Conservation (phyloP, 2,329 filamentous ascomycete genomes). For the Nigrograna mackinnonii region DNA sequence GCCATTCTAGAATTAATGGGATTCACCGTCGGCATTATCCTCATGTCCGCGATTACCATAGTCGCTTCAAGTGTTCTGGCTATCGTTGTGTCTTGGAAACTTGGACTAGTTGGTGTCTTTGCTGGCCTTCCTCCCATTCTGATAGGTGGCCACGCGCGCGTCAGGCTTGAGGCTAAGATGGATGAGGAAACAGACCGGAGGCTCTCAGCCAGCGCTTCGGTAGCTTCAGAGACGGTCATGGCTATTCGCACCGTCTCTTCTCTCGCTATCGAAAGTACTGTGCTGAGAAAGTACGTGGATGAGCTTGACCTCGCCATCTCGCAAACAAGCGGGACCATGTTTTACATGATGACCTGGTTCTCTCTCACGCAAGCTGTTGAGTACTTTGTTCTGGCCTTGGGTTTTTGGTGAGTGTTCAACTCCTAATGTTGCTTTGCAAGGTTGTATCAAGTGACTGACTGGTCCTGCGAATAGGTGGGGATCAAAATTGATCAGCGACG, state of each 20-base stretch:
- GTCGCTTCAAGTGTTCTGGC: background rate
- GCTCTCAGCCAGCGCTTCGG: background rate
- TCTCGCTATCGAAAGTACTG: background rate
- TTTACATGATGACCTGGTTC: constrained; percentile 50
- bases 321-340: background rate
- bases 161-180: background rate
- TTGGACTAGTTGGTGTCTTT: background rate
- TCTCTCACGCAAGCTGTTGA: constrained; percentile 82
- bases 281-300: background rate
- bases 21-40: constrained; percentile 68
- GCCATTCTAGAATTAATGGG: constrained; percentile 87
- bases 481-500: constrained; percentile 1
- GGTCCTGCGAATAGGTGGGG: background rate
- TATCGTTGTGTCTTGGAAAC: background rate
- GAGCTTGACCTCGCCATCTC: background rate
- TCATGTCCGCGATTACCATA: background rate
- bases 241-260: constrained; percentile 10
- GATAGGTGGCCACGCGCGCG: background rate
- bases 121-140: background rate
- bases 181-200: background rate
- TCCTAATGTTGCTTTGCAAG: no score
- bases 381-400: constrained; percentile 36
- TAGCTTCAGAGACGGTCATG: constrained; percentile 8
- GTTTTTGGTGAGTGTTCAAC: constrained; percentile 43
- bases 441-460: no score